Conservation (phyloP, 805 yeast species). For the Komagataella populi region DNA sequence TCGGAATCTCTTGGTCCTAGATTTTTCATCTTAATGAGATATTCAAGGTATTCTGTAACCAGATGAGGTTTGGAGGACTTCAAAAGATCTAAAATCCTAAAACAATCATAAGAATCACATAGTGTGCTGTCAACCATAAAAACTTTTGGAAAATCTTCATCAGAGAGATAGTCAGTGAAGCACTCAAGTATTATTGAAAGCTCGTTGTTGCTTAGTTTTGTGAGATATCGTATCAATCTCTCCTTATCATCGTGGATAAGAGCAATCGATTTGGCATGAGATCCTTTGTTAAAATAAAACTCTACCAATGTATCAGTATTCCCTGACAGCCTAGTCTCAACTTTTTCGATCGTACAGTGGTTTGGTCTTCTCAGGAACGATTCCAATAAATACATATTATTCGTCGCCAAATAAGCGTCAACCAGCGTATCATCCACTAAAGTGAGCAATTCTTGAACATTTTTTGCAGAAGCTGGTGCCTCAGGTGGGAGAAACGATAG, state of each 20-base stretch:
- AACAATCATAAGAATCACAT: neutral
- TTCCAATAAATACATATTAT: conserved; percentile 55
- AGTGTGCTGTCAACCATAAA: neutral
- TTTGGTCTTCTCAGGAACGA: conserved; percentile 72
- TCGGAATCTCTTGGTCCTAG: neutral
- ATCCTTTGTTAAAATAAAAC: conserved; percentile 49
- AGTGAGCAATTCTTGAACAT: conserved; percentile 23
- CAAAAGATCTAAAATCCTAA: neutral
- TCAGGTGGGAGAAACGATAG: conserved; percentile 4
- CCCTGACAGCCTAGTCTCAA: conserved; percentile 34
- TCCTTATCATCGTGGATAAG: conserved; percentile 30
- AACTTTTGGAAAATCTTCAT: neutral
- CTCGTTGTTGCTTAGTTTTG: conserved; percentile 8
- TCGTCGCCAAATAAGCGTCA: conserved; percentile 53
- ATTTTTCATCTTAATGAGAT: neutral
- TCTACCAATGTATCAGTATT: conserved; percentile 46
- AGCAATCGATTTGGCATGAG: conserved; percentile 55
- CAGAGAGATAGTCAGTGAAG: neutral
- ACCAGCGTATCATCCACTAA: conserved; percentile 71
- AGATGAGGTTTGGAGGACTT: neutral
- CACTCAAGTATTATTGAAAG: neutral
- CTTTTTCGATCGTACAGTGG: conserved; percentile 53
- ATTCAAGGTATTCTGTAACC: neutral
- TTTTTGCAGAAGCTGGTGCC: neutral
- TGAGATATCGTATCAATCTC: conserved; percentile 9